These are phyloP conservation scores for Tolypocladium sp. DNA, from an alignment of 2,329 filamentous ascomycete species.

Conservation along the genomic window DNA sequence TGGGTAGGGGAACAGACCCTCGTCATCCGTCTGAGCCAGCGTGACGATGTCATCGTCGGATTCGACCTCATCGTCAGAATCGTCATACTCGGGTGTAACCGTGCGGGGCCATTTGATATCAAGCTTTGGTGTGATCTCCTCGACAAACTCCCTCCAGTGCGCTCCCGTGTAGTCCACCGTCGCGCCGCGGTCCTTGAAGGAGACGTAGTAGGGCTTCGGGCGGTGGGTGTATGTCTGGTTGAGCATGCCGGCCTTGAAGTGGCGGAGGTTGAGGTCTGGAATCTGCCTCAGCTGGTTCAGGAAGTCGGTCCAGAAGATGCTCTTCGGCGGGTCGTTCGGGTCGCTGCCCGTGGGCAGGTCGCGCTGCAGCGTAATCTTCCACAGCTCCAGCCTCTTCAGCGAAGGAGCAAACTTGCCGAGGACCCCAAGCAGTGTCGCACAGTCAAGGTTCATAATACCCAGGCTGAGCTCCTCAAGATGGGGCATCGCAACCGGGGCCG, in stretches of 20 bases:
- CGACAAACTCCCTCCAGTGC: slow-evolving; percentile 25
- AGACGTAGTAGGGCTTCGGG: slow-evolving; percentile 2
- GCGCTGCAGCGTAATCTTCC: slow-evolving; percentile 26
- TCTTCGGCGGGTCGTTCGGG: neutral
- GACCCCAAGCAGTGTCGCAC: slow-evolving; percentile 21
- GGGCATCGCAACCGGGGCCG: slow-evolving; percentile 18
- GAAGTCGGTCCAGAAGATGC: slow-evolving; percentile 30
- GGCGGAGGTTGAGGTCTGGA: slow-evolving; percentile 20
- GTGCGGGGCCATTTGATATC: slow-evolving; percentile 3
- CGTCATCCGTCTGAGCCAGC: neutral
- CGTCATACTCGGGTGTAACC: slow-evolving; percentile 4
- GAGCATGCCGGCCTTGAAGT: slow-evolving; percentile 21
- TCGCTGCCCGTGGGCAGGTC: slow-evolving; percentile 1
- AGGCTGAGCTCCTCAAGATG: slow-evolving; percentile 33
- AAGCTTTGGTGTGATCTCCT: slow-evolving; percentile 15
- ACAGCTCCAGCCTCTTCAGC: slow-evolving; percentile 34
- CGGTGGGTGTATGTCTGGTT: slow-evolving; percentile 14
- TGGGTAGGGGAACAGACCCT: neutral
- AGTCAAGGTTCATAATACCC: slow-evolving; percentile 24
- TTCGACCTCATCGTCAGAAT: slow-evolving; percentile 5
- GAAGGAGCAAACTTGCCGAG: slow-evolving; percentile 32
- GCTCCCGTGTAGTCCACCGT: slow-evolving; percentile 20
- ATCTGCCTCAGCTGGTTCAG: slow-evolving; percentile 22
- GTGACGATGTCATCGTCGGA: neutral
- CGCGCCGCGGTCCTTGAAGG: slow-evolving; percentile 2